phyloP scores from a whole-genome alignment of 148 eudicot genomes.

The Chenopodium berlandieri region DNA sequence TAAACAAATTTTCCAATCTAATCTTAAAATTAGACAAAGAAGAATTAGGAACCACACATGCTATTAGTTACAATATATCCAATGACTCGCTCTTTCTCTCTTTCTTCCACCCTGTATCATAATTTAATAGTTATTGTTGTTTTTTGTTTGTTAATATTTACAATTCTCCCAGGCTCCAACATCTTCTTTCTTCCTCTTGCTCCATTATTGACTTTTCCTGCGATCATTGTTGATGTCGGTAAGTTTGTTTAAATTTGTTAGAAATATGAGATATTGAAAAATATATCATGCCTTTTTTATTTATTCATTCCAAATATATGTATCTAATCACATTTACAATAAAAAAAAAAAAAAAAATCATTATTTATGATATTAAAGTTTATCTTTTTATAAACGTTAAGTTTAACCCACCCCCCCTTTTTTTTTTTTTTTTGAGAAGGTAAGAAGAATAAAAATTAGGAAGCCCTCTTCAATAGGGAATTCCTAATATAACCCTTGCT shows the following conservation, averaged over 20 bases:
- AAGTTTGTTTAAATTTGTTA: not conserved
- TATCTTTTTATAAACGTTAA: no score
- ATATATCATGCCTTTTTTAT: no score
- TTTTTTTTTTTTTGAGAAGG: no score
- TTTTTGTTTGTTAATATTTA: not conserved
- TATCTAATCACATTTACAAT: no score
- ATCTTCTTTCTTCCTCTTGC: slow-evolving; percentile 15
- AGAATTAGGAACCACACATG: not conserved
- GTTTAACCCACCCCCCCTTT: no score
- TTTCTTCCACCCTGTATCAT: not conserved
- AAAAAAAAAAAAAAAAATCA: no score
- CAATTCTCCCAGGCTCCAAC: not conserved
- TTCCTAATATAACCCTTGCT: no score
- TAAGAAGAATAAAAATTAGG: no score
- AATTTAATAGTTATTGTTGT: not conserved
- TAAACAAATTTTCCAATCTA: not conserved
- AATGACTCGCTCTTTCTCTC: slow-evolving; percentile 10
- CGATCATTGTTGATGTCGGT: slow-evolving; percentile 26
- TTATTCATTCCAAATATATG: no score
- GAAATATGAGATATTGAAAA: no score
- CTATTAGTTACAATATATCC: not conserved
- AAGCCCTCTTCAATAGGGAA: no score
- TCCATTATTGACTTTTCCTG: slow-evolving; percentile 13
- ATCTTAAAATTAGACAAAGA: not conserved
- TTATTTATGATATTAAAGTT: no score